These are phyloP conservation scores for Gossypium arboreum DNA, from an alignment of 345 rosid genomes.

Conservation along the genomic window DNA sequence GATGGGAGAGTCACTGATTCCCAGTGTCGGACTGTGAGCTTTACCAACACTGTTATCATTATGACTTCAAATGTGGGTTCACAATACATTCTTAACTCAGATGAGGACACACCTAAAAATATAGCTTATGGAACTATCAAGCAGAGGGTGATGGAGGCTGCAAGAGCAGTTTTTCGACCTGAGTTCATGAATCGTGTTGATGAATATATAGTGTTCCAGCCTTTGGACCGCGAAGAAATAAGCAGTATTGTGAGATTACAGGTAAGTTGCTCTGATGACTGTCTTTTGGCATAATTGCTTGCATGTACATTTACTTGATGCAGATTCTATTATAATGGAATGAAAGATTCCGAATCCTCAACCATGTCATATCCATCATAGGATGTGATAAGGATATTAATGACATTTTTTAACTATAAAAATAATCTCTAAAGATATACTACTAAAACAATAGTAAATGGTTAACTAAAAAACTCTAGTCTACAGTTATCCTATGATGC, in stretches of 20 bases:
- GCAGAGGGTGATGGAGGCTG: conserved; percentile 87
- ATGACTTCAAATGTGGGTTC: conserved; percentile 21
- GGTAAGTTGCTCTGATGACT: conserved; percentile 37
- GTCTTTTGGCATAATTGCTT: neutral
- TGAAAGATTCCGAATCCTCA: neutral
- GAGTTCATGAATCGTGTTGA: conserved; percentile 98
- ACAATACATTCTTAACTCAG: conserved; percentile 59
- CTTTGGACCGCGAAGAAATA: conserved; percentile 78
- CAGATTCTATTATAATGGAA: neutral
- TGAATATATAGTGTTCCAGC: conserved; percentile 98
- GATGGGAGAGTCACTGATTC: conserved; percentile 99
- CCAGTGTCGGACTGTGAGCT: conserved; percentile 70
- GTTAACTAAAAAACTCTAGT: neutral
- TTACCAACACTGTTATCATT: conserved; percentile 20
- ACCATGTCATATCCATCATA: neutral
- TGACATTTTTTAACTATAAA: neutral
- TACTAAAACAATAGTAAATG: neutral
- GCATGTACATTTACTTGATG: neutral
- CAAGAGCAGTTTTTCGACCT: conserved; percentile 92
- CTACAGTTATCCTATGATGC: neutral
- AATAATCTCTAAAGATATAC: neutral
- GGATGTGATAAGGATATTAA: neutral
- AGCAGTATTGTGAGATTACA: conserved; percentile 78
- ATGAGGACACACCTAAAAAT: conserved; percentile 56
- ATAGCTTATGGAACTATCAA: conserved; percentile 71